phyloP scores from a whole-genome alignment of 2,329 filamentous ascomycete genomes.

The Atkinsonella texensis region DNA sequence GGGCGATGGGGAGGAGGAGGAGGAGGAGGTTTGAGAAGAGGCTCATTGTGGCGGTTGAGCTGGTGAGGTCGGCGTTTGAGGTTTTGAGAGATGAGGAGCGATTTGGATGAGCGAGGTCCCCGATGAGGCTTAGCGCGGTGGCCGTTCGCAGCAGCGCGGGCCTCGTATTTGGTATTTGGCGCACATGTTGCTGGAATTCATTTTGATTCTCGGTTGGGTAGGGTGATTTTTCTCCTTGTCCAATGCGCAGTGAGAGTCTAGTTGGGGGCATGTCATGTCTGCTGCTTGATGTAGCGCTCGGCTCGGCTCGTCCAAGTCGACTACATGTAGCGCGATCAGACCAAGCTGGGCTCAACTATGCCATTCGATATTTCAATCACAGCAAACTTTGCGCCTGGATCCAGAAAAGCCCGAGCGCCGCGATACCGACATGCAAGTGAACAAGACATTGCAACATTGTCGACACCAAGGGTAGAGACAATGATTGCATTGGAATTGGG shows the following conservation, averaged over 20 bases:
- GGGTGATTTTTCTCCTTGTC: too few relatives aligned
- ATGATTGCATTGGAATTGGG: constrained; percentile 35
- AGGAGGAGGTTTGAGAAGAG: constrained; percentile 7
- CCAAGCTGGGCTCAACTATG: too few relatives aligned
- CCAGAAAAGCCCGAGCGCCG: constrained; percentile 30
- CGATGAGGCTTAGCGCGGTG: constrained; percentile 12
- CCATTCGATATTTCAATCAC: too few relatives aligned
- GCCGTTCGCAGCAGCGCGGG: too few relatives aligned
- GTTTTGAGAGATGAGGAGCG: background rate
- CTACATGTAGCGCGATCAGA: too few relatives aligned
- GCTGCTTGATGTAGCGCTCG: too few relatives aligned
- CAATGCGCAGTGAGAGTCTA: too few relatives aligned
- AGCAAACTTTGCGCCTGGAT: constrained; percentile 13
- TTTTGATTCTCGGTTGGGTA: too few relatives aligned
- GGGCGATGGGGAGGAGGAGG: constrained; percentile 1
- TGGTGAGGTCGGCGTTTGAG: background rate
- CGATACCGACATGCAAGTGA: constrained; percentile 25
- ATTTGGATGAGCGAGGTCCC: constrained; percentile 9
- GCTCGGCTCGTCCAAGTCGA: too few relatives aligned
- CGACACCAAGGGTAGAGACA: constrained; percentile 27
- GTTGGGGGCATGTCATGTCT: too few relatives aligned
- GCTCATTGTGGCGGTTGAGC: background rate
- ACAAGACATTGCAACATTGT: constrained; percentile 36
- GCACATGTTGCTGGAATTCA: too few relatives aligned
- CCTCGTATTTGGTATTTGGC: too few relatives aligned